These are phyloP conservation scores for Pseudocohnilembus persalinus DNA, from an alignment of 169 alveolate species.

Conservation along the genomic window DNA sequence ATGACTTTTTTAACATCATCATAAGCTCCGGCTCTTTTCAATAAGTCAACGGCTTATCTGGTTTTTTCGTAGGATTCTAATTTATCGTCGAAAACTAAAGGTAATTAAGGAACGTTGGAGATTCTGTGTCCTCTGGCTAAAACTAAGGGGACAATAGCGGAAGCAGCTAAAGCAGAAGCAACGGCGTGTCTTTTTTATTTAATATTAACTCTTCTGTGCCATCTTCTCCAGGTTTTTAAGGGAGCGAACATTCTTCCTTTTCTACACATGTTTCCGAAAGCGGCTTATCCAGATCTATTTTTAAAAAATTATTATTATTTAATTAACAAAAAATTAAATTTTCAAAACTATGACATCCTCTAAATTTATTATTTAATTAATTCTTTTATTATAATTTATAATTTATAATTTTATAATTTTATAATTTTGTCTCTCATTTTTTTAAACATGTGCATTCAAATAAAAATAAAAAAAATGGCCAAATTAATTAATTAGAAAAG, in stretches of 20 bases:
- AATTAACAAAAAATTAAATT: too few relatives aligned
- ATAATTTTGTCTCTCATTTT: too few relatives aligned
- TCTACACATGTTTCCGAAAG: conserved; percentile 99
- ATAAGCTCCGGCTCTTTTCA: conserved; percentile 87
- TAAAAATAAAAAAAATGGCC: too few relatives aligned
- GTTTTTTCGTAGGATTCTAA: conserved; percentile 88
- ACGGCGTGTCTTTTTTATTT: conserved; percentile 97
- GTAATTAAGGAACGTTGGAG: conserved; percentile 93
- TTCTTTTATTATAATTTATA: too few relatives aligned
- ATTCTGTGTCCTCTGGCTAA: conserved; percentile 99
- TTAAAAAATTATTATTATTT: too few relatives aligned
- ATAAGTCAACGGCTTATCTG: conserved; percentile 87
- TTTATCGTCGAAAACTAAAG: conserved; percentile 93
- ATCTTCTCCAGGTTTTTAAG: conserved; percentile 96
- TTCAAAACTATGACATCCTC: too few relatives aligned
- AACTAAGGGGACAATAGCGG: conserved; percentile 96
- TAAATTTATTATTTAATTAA: too few relatives aligned
- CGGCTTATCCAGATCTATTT: conserved; percentile 95
- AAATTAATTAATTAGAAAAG: too few relatives aligned
- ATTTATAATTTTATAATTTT: too few relatives aligned
- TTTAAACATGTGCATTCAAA: too few relatives aligned
- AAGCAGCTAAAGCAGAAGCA: conserved; percentile 98
- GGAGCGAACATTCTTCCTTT: conserved; percentile 99
- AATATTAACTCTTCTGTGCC: conserved; percentile 97
- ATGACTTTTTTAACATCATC: conserved; percentile 88